These are phyloP conservation scores for Marchantia paleacea DNA, from an alignment of 225 moss, liverwort and hornwort genomes.

Conservation along the genomic window DNA sequence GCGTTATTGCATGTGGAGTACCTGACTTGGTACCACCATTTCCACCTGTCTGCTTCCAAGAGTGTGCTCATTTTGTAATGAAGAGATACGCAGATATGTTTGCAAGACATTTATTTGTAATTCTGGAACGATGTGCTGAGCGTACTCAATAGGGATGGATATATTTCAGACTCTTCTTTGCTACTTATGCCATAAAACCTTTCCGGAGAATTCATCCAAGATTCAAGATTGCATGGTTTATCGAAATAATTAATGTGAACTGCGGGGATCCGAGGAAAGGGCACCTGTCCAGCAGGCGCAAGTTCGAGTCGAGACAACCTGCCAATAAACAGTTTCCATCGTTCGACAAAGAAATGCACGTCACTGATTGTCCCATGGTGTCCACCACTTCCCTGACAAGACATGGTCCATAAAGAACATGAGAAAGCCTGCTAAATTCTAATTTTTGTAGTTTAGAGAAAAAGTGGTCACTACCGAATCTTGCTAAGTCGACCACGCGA, in stretches of 20 bases:
- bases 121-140: too few relatives aligned
- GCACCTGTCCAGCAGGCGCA: constrained; percentile 84
- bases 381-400: constrained; percentile 73
- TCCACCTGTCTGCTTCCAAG: too few relatives aligned
- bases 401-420: neutral
- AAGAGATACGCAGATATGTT: too few relatives aligned
- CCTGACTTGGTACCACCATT: neutral
- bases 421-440: neutral
- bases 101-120: too few relatives aligned
- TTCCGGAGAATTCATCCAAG: too few relatives aligned
- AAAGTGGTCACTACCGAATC: too few relatives aligned
- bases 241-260: neutral
- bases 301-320: constrained; percentile 74
- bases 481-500: neutral
- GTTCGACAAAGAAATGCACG: constrained; percentile 68
- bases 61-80: too few relatives aligned
- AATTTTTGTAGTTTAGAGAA: too few relatives aligned
- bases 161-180: too few relatives aligned
- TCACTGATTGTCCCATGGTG: constrained; percentile 64
- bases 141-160: too few relatives aligned
- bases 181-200: too few relatives aligned
- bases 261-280: neutral
- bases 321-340: constrained; percentile 77
- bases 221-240: too few relatives aligned
- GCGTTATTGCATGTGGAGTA: neutral